Evolutionary conservation across 1,284 basidiomycete genomes (phyloP).

Genomic region (Coniophora puteana): DNA sequence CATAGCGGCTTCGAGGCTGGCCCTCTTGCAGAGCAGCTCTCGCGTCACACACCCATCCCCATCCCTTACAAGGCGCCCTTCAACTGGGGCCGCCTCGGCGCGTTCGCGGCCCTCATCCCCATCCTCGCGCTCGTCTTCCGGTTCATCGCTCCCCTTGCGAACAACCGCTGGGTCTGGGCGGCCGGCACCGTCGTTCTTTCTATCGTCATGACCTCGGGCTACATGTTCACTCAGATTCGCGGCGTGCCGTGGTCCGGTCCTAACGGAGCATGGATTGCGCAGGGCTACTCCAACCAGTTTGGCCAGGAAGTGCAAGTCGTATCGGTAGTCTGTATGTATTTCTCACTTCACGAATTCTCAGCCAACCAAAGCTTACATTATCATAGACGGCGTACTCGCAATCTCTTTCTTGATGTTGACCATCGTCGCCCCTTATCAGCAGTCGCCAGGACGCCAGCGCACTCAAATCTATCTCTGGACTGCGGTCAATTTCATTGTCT

Average conservation of each 20-base stretch:
- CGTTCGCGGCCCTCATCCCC: constrained; percentile 39
- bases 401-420: constrained; percentile 83
- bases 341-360: constrained; percentile 4
- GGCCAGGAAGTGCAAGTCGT: constrained; percentile 93
- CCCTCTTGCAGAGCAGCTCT: constrained; percentile 75
- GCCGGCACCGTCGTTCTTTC: constrained; percentile 58
- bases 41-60: constrained; percentile 63
- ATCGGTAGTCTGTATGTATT: constrained; percentile 77
- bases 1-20: constrained; percentile 76
- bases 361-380: not conserved
- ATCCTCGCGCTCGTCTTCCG: constrained; percentile 48
- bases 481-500: constrained; percentile 78
- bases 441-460: constrained; percentile 75
- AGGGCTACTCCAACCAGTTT: constrained; percentile 87
- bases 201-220: constrained; percentile 85
- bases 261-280: constrained; percentile 79
- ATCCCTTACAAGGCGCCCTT: constrained; percentile 75
- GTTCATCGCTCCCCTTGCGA: constrained; percentile 65
- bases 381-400: constrained; percentile 78
- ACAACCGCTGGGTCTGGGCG: constrained; percentile 83
- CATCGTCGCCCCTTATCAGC: constrained; percentile 77
- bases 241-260: constrained; percentile 69
- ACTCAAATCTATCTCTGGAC: constrained; percentile 90
- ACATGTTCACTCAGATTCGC: constrained; percentile 97
- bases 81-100: constrained; percentile 58